Evolutionary conservation across 2,329 filamentous ascomycete genomes (phyloP).

Genomic region (Nothopassalora personata): DNA sequence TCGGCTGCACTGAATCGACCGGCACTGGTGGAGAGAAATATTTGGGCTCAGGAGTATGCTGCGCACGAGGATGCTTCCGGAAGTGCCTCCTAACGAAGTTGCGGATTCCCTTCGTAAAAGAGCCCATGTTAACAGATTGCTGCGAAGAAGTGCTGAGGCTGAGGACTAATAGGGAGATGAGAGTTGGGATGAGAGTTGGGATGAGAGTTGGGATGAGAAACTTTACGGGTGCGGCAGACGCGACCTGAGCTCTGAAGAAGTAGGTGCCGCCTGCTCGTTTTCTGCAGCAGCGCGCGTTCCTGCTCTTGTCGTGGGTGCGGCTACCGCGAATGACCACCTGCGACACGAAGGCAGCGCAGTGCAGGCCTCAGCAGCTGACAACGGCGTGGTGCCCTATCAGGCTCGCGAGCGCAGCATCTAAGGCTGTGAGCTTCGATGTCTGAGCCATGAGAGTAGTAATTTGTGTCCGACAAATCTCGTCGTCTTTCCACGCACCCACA

Average conservation of each 20-base stretch:
- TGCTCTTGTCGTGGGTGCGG: neutral
- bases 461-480: neutral
- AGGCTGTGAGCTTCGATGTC: neutral
- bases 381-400: neutral
- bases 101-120: slow-evolving; percentile 18
- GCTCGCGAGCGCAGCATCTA: neutral
- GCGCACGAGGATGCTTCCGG: slow-evolving; percentile 10
- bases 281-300: neutral
- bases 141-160: neutral
- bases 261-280: neutral
- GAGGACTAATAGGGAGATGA: neutral
- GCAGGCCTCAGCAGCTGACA: neutral
- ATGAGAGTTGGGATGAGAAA: neutral
- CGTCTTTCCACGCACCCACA: neutral
- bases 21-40: neutral
- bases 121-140: slow-evolving; percentile 5
- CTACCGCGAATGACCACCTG: neutral
- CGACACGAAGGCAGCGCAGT: neutral
- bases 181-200: neutral
- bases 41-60: neutral
- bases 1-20: neutral
- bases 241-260: neutral
- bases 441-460: neutral
- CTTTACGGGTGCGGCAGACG: neutral
- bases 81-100: slow-evolving; percentile 15